Percentiles rank a stretch among this genome's conserved stretches.
Conservation (phyloP, 768 basidiomycete species). For the Tricholoma matsutake region DNA sequence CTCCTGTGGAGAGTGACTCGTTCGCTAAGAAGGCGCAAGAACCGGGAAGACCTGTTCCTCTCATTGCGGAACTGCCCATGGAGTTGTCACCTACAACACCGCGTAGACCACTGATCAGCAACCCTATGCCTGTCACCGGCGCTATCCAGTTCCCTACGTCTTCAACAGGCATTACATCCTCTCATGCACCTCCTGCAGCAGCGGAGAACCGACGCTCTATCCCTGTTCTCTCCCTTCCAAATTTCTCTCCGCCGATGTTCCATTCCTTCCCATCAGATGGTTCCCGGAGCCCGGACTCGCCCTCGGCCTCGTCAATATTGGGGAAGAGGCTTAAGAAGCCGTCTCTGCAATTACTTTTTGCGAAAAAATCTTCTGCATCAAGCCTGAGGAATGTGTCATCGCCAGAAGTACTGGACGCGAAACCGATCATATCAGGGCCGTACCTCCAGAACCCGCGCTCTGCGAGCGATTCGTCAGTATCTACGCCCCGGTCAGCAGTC, state of each 20-base stretch:
- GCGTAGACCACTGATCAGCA: constrained; percentile 27
- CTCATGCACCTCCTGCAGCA: constrained; percentile 8
- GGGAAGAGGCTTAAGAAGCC: constrained; percentile 56
- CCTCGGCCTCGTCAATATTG: constrained; percentile 30
- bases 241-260: constrained; percentile 25
- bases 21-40: constrained; percentile 16
- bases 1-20: constrained; percentile 21
- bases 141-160: constrained; percentile 46
- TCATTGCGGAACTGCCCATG: constrained; percentile 26
- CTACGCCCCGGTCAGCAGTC: constrained; percentile 51
- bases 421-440: constrained; percentile 27
- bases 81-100: constrained; percentile 21
- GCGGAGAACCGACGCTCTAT: constrained; percentile 38
- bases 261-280: constrained; percentile 16
- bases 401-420: constrained; percentile 18
- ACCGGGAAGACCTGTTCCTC: constrained; percentile 21
- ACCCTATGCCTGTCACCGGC: constrained; percentile 27
- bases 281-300: constrained; percentile 20
- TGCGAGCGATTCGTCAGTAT: constrained; percentile 48
- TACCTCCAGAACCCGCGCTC: constrained; percentile 32
- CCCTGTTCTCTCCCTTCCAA: constrained; percentile 37
- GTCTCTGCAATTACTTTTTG: constrained; percentile 65
- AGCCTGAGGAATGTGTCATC: constrained; percentile 29
- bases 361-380: constrained; percentile 60
- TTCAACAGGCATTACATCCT: constrained; percentile 21